Evolutionary conservation across 768 basidiomycete genomes (phyloP).

Genomic region (Gymnopilus junonius): DNA sequence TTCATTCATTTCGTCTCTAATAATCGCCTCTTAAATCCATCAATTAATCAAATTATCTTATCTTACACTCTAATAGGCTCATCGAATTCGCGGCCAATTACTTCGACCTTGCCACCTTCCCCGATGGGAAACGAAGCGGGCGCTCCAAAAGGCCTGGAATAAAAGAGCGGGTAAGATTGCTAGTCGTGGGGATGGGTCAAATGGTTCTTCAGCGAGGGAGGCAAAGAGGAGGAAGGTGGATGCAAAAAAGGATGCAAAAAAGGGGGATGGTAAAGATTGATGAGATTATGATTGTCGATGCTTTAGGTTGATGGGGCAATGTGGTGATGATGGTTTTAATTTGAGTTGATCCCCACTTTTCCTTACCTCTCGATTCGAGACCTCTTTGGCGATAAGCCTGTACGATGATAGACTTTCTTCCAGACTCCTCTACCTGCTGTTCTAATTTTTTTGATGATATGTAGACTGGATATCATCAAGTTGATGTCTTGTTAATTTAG

Average conservation of each 20-base stretch:
- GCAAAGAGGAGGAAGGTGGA: slow-evolving; percentile 15
- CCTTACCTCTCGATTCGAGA: not conserved
- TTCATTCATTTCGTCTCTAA: not conserved
- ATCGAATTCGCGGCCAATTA: slow-evolving; percentile 52
- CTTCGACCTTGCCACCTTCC: slow-evolving; percentile 69
- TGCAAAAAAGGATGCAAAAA: too few species aligned
- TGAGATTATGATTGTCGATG: not conserved
- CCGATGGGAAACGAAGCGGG: slow-evolving; percentile 75
- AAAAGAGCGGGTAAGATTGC: slow-evolving; percentile 54
- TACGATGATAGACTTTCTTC: not conserved
- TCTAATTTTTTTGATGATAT: not conserved
- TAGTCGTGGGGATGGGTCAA: slow-evolving; percentile 8
- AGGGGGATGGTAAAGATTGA: not conserved
- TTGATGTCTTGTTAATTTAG: not conserved
- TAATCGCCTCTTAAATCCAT: not conserved
- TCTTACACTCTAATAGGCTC: slow-evolving; percentile 32
- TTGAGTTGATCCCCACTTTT: not conserved
- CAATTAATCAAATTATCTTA: not conserved
- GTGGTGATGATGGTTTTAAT: not conserved
- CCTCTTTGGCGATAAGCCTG: not conserved
- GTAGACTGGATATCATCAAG: not conserved
- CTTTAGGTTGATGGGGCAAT: not conserved
- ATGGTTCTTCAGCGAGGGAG: slow-evolving; percentile 2
- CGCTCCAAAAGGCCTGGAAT: slow-evolving; percentile 54
- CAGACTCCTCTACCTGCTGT: too few species aligned